phyloP scores from a whole-genome alignment of 2,329 filamentous ascomycete genomes.

The Cladobotryum protrusum region DNA sequence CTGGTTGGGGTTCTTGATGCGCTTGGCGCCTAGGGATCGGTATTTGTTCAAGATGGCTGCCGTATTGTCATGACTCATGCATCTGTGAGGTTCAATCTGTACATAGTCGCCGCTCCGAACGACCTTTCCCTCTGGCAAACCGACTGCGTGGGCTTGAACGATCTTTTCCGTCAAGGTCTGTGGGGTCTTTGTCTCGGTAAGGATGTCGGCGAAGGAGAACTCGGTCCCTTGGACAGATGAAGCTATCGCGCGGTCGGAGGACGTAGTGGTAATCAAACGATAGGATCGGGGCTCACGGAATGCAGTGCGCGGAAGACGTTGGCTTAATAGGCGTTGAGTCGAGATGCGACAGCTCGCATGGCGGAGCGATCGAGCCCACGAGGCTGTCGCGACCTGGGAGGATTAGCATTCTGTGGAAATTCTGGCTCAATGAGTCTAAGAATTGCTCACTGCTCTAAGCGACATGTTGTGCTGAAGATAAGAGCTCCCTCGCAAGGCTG shows the following conservation, averaged over 20 bases:
- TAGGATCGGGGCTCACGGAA: not conserved
- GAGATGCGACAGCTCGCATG: slow-evolving; percentile 3
- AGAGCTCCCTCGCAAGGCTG: not conserved
- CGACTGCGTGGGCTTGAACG: slow-evolving; percentile 74
- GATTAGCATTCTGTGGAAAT: not conserved
- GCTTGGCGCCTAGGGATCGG: slow-evolving; percentile 69
- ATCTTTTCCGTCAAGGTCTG: slow-evolving; percentile 93
- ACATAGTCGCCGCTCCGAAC: slow-evolving; percentile 82
- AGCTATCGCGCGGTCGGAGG: not conserved
- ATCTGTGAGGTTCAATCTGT: slow-evolving; percentile 44
- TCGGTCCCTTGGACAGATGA: not conserved
- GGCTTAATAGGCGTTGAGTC: slow-evolving; percentile 1
- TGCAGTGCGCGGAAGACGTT: not conserved
- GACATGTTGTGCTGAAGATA: not conserved
- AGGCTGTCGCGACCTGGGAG: slow-evolving; percentile 1
- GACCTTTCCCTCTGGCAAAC: slow-evolving; percentile 65
- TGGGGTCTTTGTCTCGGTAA: slow-evolving; percentile 28
- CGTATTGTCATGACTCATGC: slow-evolving; percentile 84
- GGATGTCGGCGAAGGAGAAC: slow-evolving; percentile 1
- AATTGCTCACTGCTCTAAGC: not conserved
- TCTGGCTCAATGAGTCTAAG: not conserved
- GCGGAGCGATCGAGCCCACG: slow-evolving; percentile 1
- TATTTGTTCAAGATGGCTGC: slow-evolving; percentile 71
- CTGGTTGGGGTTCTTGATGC: slow-evolving; percentile 64
- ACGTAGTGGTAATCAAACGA: slow-evolving; percentile 2